Percentiles rank a stretch among this genome's conserved stretches.
These are phyloP conservation scores for Durusdinium trenchii DNA, from an alignment of 73 alveolate genomes.

Conservation along the genomic window DNA sequence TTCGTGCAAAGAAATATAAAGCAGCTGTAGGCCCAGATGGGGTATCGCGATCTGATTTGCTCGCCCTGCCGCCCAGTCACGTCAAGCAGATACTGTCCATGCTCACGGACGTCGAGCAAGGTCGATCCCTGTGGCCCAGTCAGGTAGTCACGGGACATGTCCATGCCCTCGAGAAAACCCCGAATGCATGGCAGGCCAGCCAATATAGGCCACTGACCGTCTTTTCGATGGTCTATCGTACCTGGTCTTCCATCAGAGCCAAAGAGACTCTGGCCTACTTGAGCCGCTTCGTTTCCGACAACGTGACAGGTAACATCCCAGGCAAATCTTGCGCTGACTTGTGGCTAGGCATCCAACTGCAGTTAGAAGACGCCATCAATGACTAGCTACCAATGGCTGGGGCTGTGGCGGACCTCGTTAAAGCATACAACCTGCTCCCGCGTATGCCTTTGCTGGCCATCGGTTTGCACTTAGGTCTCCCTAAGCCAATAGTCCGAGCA, in stretches of 20 bases:
- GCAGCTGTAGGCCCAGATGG: no score
- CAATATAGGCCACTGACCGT: background rate
- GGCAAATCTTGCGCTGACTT: background rate
- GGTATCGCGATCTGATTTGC: no score
- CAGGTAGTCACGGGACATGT: no score
- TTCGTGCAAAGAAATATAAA: no score
- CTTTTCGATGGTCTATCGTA: background rate
- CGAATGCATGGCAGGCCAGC: no score
- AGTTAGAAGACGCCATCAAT: background rate
- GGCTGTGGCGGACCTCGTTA: background rate
- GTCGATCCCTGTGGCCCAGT: no score
- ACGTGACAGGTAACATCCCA: background rate
- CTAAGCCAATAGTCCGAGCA: background rate
- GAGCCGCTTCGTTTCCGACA: background rate
- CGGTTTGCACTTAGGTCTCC: background rate
- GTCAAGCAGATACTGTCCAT: no score
- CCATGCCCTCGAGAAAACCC: no score
- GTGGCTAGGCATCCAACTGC: background rate
- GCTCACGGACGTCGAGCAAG: no score
- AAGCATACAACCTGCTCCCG: background rate
- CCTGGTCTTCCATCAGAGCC: background rate
- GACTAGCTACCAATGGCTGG: background rate
- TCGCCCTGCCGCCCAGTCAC: no score
- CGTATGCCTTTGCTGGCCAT: background rate
- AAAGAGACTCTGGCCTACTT: background rate